A percentile compares a stretch with the other conserved stretches of the same genome.
These are phyloP conservation scores for Cryptococcus floricola DNA, from an alignment of 1,284 basidiomycete genomes.

Conservation along the genomic window DNA sequence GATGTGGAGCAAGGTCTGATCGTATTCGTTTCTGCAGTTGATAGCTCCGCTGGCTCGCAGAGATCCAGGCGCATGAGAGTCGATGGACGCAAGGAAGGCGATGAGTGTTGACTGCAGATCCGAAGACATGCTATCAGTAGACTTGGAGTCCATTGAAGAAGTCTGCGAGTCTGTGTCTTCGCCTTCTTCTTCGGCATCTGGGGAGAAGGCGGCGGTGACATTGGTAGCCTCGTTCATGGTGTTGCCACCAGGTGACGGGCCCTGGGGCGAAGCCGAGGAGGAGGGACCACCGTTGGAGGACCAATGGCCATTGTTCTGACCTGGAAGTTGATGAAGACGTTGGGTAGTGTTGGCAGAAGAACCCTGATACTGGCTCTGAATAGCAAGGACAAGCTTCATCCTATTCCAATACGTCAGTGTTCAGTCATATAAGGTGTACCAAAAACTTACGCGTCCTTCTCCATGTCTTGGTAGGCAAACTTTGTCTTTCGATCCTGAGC, in stretches of 20 bases:
- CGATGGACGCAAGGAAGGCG: slow-evolving; percentile 59
- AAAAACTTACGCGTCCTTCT: slow-evolving; percentile 38
- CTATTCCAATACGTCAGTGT: slow-evolving; percentile 11
- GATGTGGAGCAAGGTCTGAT: slow-evolving; percentile 83
- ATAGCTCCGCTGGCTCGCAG: slow-evolving; percentile 57
- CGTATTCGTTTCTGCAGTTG: slow-evolving; percentile 59
- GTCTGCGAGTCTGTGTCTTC: slow-evolving; percentile 9
- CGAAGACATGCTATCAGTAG: background rate
- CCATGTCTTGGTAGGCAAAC: slow-evolving; percentile 40
- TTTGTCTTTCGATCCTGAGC: slow-evolving; percentile 25
- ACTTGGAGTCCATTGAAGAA: slow-evolving; percentile 2
- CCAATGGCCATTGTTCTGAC: slow-evolving; percentile 26
- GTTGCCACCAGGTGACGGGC: slow-evolving; percentile 16
- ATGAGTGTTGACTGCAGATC: slow-evolving; percentile 71
- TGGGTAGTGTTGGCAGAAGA: slow-evolving; percentile 35
- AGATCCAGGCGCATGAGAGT: slow-evolving; percentile 36
- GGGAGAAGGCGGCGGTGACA: background rate
- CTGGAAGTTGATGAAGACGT: slow-evolving; percentile 31
- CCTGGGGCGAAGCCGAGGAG: slow-evolving; percentile 24
- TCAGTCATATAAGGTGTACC: background rate
- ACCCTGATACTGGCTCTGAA: slow-evolving; percentile 32
- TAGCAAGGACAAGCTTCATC: slow-evolving; percentile 41
- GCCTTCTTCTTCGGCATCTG: background rate
- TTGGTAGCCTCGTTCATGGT: no score
- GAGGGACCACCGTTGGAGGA: slow-evolving; percentile 21